Evolutionary conservation across 495 filamentous ascomycete species (phyloP).

Genomic region (Cenococcum geophilum): DNA sequence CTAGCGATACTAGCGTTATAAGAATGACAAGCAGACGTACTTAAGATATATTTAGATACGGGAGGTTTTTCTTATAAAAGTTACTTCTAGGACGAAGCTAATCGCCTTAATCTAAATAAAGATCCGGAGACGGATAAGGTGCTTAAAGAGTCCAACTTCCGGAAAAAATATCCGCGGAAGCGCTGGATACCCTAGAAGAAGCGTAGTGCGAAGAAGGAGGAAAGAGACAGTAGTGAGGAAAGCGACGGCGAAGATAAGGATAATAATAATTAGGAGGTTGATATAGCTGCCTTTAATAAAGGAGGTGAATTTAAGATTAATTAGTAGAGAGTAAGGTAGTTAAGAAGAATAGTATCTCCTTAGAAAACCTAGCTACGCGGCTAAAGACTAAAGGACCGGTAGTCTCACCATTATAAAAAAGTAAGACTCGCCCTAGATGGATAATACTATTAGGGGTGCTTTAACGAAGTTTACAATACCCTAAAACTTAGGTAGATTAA

Average conservation of each 20-base stretch:
- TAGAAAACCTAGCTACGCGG: neutral
- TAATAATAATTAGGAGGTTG: neutral
- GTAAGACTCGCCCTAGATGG: neutral
- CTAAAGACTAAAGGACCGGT: neutral
- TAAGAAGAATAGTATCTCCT: neutral
- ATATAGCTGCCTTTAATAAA: neutral
- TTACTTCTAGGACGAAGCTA: neutral
- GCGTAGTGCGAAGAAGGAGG: neutral
- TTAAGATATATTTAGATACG: neutral
- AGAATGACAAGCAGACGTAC: neutral
- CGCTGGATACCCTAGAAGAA: neutral
- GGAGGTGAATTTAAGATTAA: neutral
- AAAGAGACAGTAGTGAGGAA: neutral
- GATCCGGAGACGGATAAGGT: neutral
- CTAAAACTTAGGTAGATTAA: neutral
- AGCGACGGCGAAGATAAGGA: neutral
- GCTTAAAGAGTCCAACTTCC: neutral
- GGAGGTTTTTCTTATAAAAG: neutral
- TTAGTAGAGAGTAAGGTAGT: neutral
- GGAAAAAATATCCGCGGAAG: neutral
- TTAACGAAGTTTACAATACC: constrained; percentile 2
- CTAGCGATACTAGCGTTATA: neutral
- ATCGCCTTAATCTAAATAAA: neutral
- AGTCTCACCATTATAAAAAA: constrained; percentile 1
- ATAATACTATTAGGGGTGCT: constrained; percentile 3